These are phyloP conservation scores for Bauhinia variegata DNA, from an alignment of 306 rosid species.

Conservation along the genomic window DNA sequence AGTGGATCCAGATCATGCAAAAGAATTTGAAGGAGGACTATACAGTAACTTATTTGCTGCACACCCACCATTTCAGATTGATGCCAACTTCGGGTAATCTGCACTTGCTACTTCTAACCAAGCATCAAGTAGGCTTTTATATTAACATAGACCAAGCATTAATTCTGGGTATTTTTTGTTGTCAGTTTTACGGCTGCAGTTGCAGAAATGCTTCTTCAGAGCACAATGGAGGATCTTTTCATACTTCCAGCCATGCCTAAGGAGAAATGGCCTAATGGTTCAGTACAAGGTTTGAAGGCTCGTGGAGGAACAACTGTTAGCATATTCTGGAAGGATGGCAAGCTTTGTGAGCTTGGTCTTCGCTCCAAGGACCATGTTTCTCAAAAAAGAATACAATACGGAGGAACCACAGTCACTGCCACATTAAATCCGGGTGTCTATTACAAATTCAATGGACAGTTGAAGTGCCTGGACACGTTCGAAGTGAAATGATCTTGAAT, in stretches of 20 bases:
- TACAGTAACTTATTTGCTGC: slow-evolving; percentile 78
- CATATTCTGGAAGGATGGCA: slow-evolving; percentile 61
- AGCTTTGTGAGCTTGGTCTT: slow-evolving; percentile 50
- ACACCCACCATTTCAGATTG: slow-evolving; percentile 88
- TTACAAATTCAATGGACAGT: slow-evolving; percentile 43
- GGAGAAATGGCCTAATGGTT: slow-evolving; percentile 59
- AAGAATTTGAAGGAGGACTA: slow-evolving; percentile 63
- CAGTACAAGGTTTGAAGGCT: slow-evolving; percentile 57
- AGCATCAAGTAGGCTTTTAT: neutral
- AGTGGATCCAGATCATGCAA: slow-evolving; percentile 72
- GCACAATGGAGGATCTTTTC: slow-evolving; percentile 52
- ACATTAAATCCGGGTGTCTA: slow-evolving; percentile 38
- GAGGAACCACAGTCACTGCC: slow-evolving; percentile 41
- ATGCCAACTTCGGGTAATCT: slow-evolving; percentile 81
- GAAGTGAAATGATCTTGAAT: slow-evolving; percentile 9
- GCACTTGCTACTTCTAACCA: neutral
- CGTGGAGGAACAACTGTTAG: slow-evolving; percentile 61
- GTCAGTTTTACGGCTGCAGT: slow-evolving; percentile 61
- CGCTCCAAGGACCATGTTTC: slow-evolving; percentile 37
- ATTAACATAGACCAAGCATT: neutral
- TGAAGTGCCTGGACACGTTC: slow-evolving; percentile 39
- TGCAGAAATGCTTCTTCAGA: slow-evolving; percentile 70
- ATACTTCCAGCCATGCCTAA: slow-evolving; percentile 66
- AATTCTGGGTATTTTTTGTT: no score
- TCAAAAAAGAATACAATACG: slow-evolving; percentile 41